Conservation (phyloP, 2,329 filamentous ascomycete genomes). For the Colletotrichum coccodes region DNA sequence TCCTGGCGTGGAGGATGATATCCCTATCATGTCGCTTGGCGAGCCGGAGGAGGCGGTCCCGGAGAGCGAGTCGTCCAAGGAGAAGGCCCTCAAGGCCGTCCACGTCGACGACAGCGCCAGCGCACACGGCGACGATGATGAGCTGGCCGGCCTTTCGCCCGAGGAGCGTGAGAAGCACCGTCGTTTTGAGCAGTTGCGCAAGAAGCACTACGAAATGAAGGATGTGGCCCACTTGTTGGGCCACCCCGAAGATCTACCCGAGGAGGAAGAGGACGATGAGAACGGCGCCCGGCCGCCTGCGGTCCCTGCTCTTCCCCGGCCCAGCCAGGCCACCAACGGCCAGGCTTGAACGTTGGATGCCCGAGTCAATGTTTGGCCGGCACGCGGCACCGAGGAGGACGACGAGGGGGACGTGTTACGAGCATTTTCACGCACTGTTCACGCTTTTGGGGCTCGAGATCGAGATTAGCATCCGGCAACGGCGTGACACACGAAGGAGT, state of each 20-base stretch:
- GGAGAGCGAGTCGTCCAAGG: constrained; percentile 51
- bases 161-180: constrained; percentile 92
- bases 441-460: constrained; percentile 27
- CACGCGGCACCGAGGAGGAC: constrained; percentile 3
- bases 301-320: constrained; percentile 55
- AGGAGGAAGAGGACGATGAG: constrained; percentile 66
- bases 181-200: constrained; percentile 89
- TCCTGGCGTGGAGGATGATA: constrained; percentile 70
- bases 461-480: constrained; percentile 34
- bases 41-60: constrained; percentile 84
- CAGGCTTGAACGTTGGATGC: constrained; percentile 21
- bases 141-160: constrained; percentile 62
- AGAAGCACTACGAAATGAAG: constrained; percentile 99
- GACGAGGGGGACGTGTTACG: constrained; percentile 13
- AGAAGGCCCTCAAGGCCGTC: constrained; percentile 56
- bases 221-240: constrained; percentile 90
- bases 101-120: constrained; percentile 74
- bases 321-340: constrained; percentile 29
- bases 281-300: constrained; percentile 45
- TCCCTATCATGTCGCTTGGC: constrained; percentile 90
- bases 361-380: not conserved
- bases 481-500: constrained; percentile 33
- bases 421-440: constrained; percentile 28
- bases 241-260: constrained; percentile 74
- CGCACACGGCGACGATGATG: constrained; percentile 67